Evolutionary conservation across 495 filamentous ascomycete species (phyloP).

Genomic region (Saxophila tyrrhenica): DNA sequence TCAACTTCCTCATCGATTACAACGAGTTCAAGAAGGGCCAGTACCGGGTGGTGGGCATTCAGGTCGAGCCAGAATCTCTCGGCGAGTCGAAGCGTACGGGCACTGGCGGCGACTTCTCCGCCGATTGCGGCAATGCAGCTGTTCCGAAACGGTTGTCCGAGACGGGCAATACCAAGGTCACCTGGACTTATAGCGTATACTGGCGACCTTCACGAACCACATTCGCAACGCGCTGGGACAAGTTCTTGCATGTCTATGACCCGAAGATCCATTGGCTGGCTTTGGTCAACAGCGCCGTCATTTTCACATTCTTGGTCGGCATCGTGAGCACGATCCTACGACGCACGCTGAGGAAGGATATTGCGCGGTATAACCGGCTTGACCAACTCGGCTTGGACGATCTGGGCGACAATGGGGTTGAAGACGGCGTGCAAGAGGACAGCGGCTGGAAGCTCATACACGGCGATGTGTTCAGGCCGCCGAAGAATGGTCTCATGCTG

Average conservation of each 20-base stretch:
- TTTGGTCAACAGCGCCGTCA: conserved; percentile 83
- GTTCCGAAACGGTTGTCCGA: conserved; percentile 50
- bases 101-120: conserved; percentile 41
- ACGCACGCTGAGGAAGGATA: conserved; percentile 81
- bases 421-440: conserved; percentile 92
- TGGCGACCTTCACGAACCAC: conserved; percentile 69
- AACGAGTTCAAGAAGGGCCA: conserved; percentile 59
- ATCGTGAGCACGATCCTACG: conserved; percentile 84
- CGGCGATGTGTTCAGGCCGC: conserved; percentile 90
- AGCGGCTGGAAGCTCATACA: conserved; percentile 98
- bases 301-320: conserved; percentile 80
- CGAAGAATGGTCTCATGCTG: conserved; percentile 68
- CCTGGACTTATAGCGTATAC: conserved; percentile 82
- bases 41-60: conserved; percentile 80
- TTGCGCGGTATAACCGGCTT: conserved; percentile 86
- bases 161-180: conserved; percentile 55
- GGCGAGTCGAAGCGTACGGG: conserved; percentile 38
- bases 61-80: conserved; percentile 69
- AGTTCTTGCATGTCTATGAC: conserved; percentile 90
- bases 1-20: conserved; percentile 86
- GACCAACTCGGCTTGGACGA: conserved; percentile 81
- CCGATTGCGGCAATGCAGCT: conserved; percentile 46
- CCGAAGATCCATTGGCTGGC: conserved; percentile 98
- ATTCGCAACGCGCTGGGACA: conserved; percentile 97
- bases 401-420: conserved; percentile 54